Conservation (phyloP, 352 stramenopile genomes). For the Lagenidium giganteum region DNA sequence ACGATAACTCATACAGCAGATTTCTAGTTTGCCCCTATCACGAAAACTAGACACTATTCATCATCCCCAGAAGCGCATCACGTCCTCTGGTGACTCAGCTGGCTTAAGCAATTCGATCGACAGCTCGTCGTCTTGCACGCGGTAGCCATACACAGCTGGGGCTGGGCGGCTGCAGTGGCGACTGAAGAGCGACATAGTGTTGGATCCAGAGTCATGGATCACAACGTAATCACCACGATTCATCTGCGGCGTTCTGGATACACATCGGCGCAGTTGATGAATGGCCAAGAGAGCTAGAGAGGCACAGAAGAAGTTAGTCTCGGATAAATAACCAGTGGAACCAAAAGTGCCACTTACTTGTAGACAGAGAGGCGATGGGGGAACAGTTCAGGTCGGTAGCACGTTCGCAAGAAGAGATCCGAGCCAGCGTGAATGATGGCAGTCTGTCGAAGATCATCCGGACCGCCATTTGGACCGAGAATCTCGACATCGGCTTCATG, state of each 20-base stretch:
- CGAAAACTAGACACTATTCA: background rate
- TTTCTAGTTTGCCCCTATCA: too few relatives aligned
- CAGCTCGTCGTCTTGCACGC: conserved; percentile 34
- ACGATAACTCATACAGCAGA: too few relatives aligned
- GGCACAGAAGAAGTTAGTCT: background rate
- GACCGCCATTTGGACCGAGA: conserved; percentile 3
- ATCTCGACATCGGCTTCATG: conserved; percentile 28
- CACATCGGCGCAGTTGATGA: conserved; percentile 32
- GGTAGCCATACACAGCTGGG: conserved; percentile 81
- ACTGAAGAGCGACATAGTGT: conserved; percentile 87
- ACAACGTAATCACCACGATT: conserved; percentile 76
- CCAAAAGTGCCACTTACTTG: conserved; percentile 35
- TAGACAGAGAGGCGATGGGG: conserved; percentile 81
- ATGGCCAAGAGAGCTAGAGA: conserved; percentile 32
- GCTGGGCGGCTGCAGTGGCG: conserved; percentile 81
- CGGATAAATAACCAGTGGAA: background rate
- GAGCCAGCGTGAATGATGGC: conserved; percentile 88
- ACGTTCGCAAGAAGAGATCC: conserved; percentile 86
- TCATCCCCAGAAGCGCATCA: conserved; percentile 78
- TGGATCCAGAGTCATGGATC: conserved; percentile 82
- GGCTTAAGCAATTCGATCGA: conserved; percentile 66
- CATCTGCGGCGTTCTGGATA: conserved; percentile 71
- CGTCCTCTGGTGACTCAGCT: conserved; percentile 65
- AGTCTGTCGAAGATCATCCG: conserved; percentile 39
- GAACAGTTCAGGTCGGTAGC: conserved; percentile 80